Base-by-base conservation (phyloP, 2,329 filamentous ascomycete species). In the Hymenoscyphus infarciens region DNA sequence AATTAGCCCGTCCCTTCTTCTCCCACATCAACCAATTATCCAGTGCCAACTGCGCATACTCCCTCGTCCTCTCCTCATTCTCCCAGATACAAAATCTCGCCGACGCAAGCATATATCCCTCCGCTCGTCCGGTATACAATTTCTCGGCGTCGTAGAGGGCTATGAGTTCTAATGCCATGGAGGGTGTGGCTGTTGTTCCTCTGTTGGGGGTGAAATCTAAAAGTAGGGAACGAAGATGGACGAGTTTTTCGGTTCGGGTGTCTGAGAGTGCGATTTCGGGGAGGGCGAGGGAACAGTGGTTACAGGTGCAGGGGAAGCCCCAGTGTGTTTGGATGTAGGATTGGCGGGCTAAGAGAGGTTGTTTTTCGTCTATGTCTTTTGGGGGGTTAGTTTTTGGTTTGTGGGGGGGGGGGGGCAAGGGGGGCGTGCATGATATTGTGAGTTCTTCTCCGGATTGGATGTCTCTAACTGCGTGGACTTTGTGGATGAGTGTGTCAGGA, bases 401-500 rank as follows among this genome's bases (percentile, higher is more conserved):
- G 33, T 16, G 1, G 25, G 8, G 33, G 31, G 13, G 39, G 8
- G 6, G 27, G 5, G n/a, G n/a, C n/a, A n/a, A n/a, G n/a, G 3
- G 31, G n/a, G 6, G 11, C 4, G 19, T 39, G 55, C 58, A 64
- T 13, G 62, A 63, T 27, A 66, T 61, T n/a, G 64, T 66, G 8
- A 66, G 55, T 49, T 66, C 64, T 53, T 66, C 64, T 22, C 64
- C 64, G 1, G 59, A n/a, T 13, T 60, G 10, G 13, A 66, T 66
- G n/a, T 31, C 56, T n/a, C 63, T 56, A 5, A 57, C 29, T 22
- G 64, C 64, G 39, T 66, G 64, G 22, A 63, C 59, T 57, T 61
- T 63, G 16, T 61, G 64, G 2, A 53, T 61, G 3, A 66, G 52
- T 38, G 62, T 56, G 8, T 57, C 29, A 3, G 61, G 19, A 56